phyloP scores from a whole-genome alignment of 192 early-diverging fungal species.

The Pilaira anomala region DNA sequence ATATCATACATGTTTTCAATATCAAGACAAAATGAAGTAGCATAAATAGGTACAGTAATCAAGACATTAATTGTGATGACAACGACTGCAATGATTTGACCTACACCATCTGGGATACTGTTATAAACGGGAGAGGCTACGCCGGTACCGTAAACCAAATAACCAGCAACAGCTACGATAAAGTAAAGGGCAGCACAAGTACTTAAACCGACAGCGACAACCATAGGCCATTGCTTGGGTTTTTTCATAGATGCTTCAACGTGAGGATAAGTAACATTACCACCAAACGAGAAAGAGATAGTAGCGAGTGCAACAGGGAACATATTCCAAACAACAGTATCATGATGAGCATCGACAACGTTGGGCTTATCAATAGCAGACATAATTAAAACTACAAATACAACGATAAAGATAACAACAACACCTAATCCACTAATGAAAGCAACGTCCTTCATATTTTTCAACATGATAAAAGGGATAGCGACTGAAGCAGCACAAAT shows the following conservation, averaged over 20 bases:
- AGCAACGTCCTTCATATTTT: conserved; percentile 77
- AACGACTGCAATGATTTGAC: conserved; percentile 60
- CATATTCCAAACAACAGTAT: conserved; percentile 53
- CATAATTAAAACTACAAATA: conserved; percentile 68
- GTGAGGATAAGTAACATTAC: conserved; percentile 33
- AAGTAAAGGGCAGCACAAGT: conserved; percentile 71
- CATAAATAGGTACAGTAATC: conserved; percentile 71
- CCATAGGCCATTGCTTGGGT: conserved; percentile 63
- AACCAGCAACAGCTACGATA: conserved; percentile 66
- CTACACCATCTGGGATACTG: conserved; percentile 63
- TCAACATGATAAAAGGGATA: conserved; percentile 69
- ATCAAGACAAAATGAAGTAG: conserved; percentile 73
- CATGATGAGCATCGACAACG: conserved; percentile 39
- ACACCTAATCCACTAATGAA: conserved; percentile 74
- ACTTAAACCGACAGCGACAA: conserved; percentile 60
- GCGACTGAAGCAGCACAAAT: conserved; percentile 59
- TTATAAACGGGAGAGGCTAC: conserved; percentile 68
- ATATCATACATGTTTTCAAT: conserved; percentile 67
- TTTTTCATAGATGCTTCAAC: conserved; percentile 79
- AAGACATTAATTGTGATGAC: conserved; percentile 81
- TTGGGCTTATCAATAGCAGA: conserved; percentile 44
- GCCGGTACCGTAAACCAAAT: conserved; percentile 66
- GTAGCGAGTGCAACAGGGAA: conserved; percentile 75
- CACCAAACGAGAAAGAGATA: conserved; percentile 70
- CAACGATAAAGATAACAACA: conserved; percentile 66